phyloP scores from a whole-genome alignment of 345 rosid species.

The Brassica carinata region DNA sequence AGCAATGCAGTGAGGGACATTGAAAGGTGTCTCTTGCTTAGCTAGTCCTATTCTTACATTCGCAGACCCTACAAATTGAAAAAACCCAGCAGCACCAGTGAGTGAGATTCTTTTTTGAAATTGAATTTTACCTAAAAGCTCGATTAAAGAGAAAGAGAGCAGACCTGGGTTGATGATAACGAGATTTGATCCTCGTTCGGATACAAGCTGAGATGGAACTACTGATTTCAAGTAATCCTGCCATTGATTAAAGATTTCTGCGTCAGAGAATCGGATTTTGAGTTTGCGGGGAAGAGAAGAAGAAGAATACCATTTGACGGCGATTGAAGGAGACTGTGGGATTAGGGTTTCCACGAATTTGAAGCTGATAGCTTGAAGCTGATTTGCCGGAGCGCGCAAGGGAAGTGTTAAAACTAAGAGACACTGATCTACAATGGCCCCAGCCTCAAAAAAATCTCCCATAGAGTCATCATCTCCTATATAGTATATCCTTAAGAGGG shows the following conservation, averaged over 20 bases:
- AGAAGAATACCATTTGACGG: background rate
- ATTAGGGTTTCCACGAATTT: background rate
- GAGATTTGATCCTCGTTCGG: constrained; percentile 86
- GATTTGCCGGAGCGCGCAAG: background rate
- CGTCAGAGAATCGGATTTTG: constrained; percentile 8
- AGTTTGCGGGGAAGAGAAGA: background rate
- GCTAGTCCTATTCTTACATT: constrained; percentile 81
- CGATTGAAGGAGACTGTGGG: background rate
- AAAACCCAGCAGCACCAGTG: background rate
- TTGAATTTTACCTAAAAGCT: background rate
- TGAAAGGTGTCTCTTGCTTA: constrained; percentile 69
- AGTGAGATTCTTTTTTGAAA: no score
- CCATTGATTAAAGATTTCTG: background rate
- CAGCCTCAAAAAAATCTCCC: no score
- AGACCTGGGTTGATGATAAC: constrained; percentile 83
- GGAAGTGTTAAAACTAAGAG: background rate
- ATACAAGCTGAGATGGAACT: constrained; percentile 78
- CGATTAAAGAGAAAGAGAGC: background rate
- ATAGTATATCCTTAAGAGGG: no score
- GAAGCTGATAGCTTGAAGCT: no score
- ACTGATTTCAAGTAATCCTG: constrained; percentile 97
- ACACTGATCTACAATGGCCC: no score
- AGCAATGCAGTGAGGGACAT: constrained; percentile 82
- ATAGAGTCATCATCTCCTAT: no score
- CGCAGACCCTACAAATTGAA: constrained; percentile 57